Evolutionary conservation across 2,329 filamentous ascomycete genomes (phyloP).

Genomic region (Helicocarpus griseus): DNA sequence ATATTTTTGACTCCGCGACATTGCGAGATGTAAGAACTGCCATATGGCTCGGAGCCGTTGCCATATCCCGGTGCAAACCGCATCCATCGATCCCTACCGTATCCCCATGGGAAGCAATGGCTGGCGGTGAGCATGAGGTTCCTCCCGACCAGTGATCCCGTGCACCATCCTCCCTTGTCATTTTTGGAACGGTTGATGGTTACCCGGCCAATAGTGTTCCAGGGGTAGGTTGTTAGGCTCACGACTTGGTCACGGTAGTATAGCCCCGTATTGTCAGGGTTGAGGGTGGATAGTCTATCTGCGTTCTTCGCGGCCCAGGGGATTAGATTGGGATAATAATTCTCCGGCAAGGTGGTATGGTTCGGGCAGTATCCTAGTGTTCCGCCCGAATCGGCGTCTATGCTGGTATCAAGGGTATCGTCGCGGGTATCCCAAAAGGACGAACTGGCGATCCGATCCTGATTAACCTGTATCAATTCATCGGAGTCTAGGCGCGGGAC

Average conservation of each 20-base stretch:
- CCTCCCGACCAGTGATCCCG: conserved; percentile 15
- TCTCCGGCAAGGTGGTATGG: not conserved
- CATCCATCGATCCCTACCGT: conserved; percentile 15
- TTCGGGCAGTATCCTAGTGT: conserved; percentile 11
- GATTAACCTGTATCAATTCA: conserved; percentile 8
- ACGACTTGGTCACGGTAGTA: conserved; percentile 12
- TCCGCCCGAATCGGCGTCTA: conserved; percentile 8
- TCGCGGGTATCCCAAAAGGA: conserved; percentile 7
- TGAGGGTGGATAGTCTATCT: conserved; percentile 1
- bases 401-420: not conserved
- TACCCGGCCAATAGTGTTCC: conserved; percentile 16
- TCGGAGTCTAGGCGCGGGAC: conserved; percentile 7
- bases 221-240: conserved; percentile 13
- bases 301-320: conserved; percentile 7
- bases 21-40: conserved; percentile 14
- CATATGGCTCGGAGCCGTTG: conserved; percentile 14
- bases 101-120: conserved; percentile 18
- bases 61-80: conserved; percentile 14
- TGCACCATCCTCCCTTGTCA: conserved; percentile 17
- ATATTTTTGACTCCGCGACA: conserved; percentile 17
- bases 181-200: conserved; percentile 13
- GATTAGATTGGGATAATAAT: not conserved
- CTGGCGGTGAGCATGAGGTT: conserved; percentile 17
- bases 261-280: conserved; percentile 6
- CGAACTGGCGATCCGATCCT: conserved; percentile 1